Evolutionary conservation across 2,329 filamentous ascomycete genomes (phyloP).

Genomic region (Ophiostoma sp.): DNA sequence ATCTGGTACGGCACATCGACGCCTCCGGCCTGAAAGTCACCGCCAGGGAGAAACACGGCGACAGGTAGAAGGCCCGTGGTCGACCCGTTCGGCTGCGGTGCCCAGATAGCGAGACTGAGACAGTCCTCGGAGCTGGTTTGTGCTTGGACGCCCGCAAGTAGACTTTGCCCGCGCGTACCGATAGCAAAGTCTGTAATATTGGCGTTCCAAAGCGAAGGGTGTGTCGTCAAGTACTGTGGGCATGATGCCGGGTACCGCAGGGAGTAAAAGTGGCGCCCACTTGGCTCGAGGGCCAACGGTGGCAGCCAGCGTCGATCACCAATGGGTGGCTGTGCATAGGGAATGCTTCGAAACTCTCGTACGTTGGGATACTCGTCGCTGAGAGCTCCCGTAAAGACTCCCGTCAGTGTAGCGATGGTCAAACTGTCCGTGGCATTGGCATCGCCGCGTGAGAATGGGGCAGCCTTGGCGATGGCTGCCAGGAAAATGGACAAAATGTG

Average conservation of each 20-base stretch:
- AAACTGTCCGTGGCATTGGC: neutral
- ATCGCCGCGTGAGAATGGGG: neutral
- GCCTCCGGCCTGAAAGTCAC: neutral
- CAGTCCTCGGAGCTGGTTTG: neutral
- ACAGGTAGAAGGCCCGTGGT: neutral
- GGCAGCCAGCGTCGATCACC: slow-evolving; percentile 31
- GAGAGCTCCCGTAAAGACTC: slow-evolving; percentile 29
- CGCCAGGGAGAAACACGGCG: neutral
- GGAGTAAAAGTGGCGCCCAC: slow-evolving; percentile 1
- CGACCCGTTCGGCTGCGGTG: neutral
- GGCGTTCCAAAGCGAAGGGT: slow-evolving; percentile 35
- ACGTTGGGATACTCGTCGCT: slow-evolving; percentile 38
- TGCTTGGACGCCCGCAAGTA: neutral
- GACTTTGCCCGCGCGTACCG: slow-evolving; percentile 36
- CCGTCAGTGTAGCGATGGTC: neutral
- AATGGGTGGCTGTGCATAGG: slow-evolving; percentile 38
- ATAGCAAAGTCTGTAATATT: slow-evolving; percentile 38
- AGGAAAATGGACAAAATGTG: neutral
- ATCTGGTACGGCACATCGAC: slow-evolving; percentile 28
- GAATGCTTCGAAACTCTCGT: slow-evolving; percentile 42
- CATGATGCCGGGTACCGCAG: slow-evolving; percentile 32
- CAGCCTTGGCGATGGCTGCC: neutral
- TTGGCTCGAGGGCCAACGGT: slow-evolving; percentile 30
- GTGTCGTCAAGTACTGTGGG: slow-evolving; percentile 32
- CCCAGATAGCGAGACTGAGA: neutral